phyloP scores from a whole-genome alignment of 768 basidiomycete genomes.

The Candolleomyces aberdarensis region DNA sequence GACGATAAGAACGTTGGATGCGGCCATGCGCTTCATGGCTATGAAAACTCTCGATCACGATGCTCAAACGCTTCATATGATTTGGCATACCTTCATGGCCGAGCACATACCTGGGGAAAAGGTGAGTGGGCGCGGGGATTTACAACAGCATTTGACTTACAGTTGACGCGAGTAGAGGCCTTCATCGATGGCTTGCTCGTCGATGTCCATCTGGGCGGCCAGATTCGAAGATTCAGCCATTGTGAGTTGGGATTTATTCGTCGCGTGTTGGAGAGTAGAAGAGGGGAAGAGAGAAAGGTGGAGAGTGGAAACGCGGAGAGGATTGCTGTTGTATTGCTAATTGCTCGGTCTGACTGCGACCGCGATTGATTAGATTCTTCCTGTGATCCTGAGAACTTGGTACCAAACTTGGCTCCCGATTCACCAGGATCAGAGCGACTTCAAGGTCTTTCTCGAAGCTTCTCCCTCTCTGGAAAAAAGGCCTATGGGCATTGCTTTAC shows the following conservation, averaged over 20 bases:
- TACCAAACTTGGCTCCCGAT: too few species aligned
- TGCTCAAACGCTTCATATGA: not conserved
- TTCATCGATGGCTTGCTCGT: conserved; percentile 88
- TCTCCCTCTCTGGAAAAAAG: too few species aligned
- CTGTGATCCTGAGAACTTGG: too few species aligned
- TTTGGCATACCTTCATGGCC: conserved; percentile 82
- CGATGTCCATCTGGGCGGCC: conserved; percentile 71
- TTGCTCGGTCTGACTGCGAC: too few species aligned
- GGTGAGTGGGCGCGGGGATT: not conserved
- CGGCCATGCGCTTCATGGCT: conserved; percentile 99
- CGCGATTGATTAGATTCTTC: too few species aligned
- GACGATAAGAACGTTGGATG: conserved; percentile 90
- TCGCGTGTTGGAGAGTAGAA: conserved; percentile 8
- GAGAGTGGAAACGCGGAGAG: not conserved
- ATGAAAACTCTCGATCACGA: not conserved
- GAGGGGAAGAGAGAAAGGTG: conserved; percentile 10
- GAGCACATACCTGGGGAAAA: conserved; percentile 68
- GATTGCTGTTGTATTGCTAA: too few species aligned
- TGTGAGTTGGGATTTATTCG: conserved; percentile 4
- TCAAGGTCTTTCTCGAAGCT: too few species aligned
- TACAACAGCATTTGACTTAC: conserved; percentile 43
- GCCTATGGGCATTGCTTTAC: too few species aligned
- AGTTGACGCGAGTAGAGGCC: conserved; percentile 92
- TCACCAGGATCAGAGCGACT: too few species aligned
- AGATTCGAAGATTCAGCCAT: conserved; percentile 40